Evolutionary conservation across 495 filamentous ascomycete species (phyloP).

Genomic region (Aspergillus kassunensis): DNA sequence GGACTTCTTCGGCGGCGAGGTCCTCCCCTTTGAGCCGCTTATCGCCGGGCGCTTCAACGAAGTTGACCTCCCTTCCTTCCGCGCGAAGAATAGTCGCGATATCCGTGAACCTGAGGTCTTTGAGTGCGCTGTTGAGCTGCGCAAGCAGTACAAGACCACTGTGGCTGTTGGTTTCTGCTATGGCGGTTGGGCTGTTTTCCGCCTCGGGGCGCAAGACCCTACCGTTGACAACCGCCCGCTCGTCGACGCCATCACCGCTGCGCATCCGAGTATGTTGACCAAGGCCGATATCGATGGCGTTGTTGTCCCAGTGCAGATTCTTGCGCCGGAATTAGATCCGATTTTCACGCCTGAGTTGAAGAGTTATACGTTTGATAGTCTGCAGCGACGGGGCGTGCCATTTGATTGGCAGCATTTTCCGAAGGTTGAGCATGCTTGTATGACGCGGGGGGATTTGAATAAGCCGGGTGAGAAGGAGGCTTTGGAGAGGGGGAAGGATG

Average conservation of each 20-base stretch:
- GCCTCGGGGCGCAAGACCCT: slow-evolving; percentile 36
- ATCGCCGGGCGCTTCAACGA: slow-evolving; percentile 26
- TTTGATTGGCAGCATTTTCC: slow-evolving; percentile 58
- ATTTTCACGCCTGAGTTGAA: slow-evolving; percentile 50
- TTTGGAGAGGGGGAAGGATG: background rate
- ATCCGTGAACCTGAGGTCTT: slow-evolving; percentile 52
- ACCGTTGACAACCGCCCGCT: slow-evolving; percentile 19
- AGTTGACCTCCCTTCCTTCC: slow-evolving; percentile 38
- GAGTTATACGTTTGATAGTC: slow-evolving; percentile 33
- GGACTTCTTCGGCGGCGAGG: slow-evolving; percentile 43
- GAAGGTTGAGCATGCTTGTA: slow-evolving; percentile 47
- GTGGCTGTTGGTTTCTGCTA: slow-evolving; percentile 60
- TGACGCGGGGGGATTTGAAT: slow-evolving; percentile 41
- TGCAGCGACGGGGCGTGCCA: slow-evolving; percentile 38
- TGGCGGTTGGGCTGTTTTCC: slow-evolving; percentile 54
- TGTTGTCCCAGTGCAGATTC: slow-evolving; percentile 52
- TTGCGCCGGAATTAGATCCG: slow-evolving; percentile 53
- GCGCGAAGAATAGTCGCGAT: slow-evolving; percentile 36
- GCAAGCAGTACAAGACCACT: slow-evolving; percentile 34
- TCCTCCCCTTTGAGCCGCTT: slow-evolving; percentile 31
- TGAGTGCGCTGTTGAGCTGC: slow-evolving; percentile 43
- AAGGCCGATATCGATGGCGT: slow-evolving; percentile 49
- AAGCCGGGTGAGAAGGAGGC: slow-evolving; percentile 13
- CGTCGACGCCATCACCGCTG: slow-evolving; percentile 50
- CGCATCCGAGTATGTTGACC: slow-evolving; percentile 49